A percentile compares a stretch with the other conserved stretches of the same genome.
Evolutionary conservation across 2,329 filamentous ascomycete genomes (phyloP).

Genomic region (Torrubiella hemipterigena): DNA sequence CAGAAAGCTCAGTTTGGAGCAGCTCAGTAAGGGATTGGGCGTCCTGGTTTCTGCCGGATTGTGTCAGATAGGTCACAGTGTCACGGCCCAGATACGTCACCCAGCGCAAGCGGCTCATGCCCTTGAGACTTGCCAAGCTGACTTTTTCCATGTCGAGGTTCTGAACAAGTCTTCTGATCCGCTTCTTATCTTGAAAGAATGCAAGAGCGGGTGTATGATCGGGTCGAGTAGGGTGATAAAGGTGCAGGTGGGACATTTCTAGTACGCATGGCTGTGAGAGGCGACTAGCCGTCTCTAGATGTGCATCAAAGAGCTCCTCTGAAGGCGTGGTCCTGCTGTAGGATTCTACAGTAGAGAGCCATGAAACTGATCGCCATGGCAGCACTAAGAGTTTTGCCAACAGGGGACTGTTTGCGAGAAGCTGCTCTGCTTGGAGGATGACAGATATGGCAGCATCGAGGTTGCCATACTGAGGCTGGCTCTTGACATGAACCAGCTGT

Average conservation of each 20-base stretch:
- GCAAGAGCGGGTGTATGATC: slow-evolving; percentile 32
- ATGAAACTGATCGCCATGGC: slow-evolving; percentile 37
- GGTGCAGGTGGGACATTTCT: slow-evolving; percentile 39
- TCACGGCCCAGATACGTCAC: slow-evolving; percentile 31
- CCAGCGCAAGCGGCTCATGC: slow-evolving; percentile 22
- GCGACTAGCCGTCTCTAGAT: slow-evolving; percentile 32
- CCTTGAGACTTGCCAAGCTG: slow-evolving; percentile 14
- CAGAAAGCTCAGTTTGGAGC: slow-evolving; percentile 22
- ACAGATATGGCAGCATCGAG: slow-evolving; percentile 37
- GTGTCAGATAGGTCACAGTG: slow-evolving; percentile 31
- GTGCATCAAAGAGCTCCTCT: slow-evolving; percentile 37
- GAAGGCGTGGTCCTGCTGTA: slow-evolving; percentile 32
- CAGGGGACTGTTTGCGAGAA: slow-evolving; percentile 23
- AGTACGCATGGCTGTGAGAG: slow-evolving; percentile 24
- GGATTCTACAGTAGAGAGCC: slow-evolving; percentile 38
- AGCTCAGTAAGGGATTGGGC: slow-evolving; percentile 27
- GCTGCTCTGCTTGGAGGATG: slow-evolving; percentile 32
- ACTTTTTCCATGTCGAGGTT: slow-evolving; percentile 13
- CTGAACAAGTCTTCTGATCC: slow-evolving; percentile 10
- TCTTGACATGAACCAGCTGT: slow-evolving; percentile 29
- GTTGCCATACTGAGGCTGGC: slow-evolving; percentile 23
- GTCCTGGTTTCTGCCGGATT: slow-evolving; percentile 25
- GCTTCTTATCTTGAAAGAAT: slow-evolving; percentile 26
- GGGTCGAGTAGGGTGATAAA: slow-evolving; percentile 42
- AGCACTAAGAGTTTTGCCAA: slow-evolving; percentile 23